Percentiles rank a stretch among this genome's conserved stretches.
These are phyloP conservation scores for Penicillium flavigenum DNA, from an alignment of 495 filamentous ascomycete genomes.

Conservation along the genomic window DNA sequence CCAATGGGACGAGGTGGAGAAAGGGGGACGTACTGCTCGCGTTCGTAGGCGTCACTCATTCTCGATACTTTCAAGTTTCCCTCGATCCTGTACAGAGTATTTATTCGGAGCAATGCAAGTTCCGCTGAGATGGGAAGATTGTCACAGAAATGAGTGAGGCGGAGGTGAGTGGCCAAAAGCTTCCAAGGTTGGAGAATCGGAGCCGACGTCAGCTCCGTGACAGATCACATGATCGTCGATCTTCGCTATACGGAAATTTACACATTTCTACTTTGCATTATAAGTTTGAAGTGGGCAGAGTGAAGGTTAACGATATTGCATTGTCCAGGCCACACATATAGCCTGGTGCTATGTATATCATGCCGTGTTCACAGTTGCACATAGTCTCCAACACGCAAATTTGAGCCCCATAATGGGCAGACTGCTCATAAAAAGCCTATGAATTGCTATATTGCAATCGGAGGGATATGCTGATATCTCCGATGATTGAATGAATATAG, in stretches of 20 bases:
- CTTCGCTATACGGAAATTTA: not conserved
- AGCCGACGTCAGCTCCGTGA: constrained; percentile 6
- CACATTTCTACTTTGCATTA: not conserved
- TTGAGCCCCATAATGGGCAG: not conserved
- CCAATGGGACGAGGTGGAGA: not conserved
- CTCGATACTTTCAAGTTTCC: constrained; percentile 21
- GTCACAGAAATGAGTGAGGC: not conserved
- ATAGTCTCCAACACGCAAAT: not conserved
- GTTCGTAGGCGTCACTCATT: constrained; percentile 96
- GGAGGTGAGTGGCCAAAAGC: constrained; percentile 6
- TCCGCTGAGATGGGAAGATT: not conserved
- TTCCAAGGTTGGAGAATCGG: not conserved
- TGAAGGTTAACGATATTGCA: not conserved
- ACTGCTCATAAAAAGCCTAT: not conserved
- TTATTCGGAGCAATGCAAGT: not conserved
- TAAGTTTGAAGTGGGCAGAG: not conserved
- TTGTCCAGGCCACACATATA: not conserved
- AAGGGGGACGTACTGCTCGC: constrained; percentile 62
- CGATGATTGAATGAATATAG: too few relatives aligned
- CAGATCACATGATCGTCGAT: constrained; percentile 3
- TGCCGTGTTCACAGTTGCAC: not conserved
- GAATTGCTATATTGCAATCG: not conserved
- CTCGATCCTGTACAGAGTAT: not conserved
- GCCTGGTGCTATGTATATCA: not conserved
- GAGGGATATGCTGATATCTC: not conserved